These are phyloP conservation scores for Candida hispaniensis DNA, from an alignment of 805 yeast genomes.

Conservation along the genomic window DNA sequence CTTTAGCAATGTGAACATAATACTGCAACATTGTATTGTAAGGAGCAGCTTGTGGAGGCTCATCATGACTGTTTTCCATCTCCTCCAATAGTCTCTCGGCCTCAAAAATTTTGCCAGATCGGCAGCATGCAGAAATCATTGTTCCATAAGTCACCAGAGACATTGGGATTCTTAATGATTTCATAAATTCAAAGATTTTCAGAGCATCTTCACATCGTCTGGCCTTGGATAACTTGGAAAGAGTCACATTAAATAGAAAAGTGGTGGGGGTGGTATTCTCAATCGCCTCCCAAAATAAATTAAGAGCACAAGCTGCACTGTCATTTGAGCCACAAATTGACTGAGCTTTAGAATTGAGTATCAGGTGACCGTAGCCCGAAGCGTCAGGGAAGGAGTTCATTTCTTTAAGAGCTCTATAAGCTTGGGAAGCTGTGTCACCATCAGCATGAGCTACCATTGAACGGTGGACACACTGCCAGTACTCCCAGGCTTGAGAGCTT, in stretches of 20 bases:
- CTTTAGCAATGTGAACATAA: constrained; percentile 28
- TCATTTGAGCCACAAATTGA: constrained; percentile 21
- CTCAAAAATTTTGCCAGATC: constrained; percentile 28
- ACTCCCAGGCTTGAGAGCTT: constrained; percentile 19
- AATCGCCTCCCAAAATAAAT: constrained; percentile 28
- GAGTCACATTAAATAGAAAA: constrained; percentile 29
- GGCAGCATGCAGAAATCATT: constrained; percentile 31
- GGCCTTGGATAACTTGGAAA: constrained; percentile 31
- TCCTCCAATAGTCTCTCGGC: constrained; percentile 29
- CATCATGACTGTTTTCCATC: constrained; percentile 28
- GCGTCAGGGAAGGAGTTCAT: constrained; percentile 29
- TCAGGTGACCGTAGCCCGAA: constrained; percentile 29
- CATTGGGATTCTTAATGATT: constrained; percentile 19
- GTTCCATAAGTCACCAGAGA: constrained; percentile 31
- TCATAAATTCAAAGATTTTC: constrained; percentile 28
- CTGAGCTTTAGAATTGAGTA: constrained; percentile 18
- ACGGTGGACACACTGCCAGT: constrained; percentile 27
- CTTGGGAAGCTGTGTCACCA: constrained; percentile 16
- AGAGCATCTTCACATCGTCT: constrained; percentile 29
- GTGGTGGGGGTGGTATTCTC: constrained; percentile 25
- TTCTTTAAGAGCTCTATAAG: constrained; percentile 23
- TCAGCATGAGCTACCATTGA: constrained; percentile 25
- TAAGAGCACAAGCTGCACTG: constrained; percentile 28
- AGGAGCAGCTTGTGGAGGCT: constrained; percentile 29
- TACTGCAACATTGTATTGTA: constrained; percentile 33